Evolutionary conservation across 176 grass and related monocot genomes (phyloP), one percentile per base, ranked within the genome.

Genomic region (Alopecurus myosuroides): DNA sequence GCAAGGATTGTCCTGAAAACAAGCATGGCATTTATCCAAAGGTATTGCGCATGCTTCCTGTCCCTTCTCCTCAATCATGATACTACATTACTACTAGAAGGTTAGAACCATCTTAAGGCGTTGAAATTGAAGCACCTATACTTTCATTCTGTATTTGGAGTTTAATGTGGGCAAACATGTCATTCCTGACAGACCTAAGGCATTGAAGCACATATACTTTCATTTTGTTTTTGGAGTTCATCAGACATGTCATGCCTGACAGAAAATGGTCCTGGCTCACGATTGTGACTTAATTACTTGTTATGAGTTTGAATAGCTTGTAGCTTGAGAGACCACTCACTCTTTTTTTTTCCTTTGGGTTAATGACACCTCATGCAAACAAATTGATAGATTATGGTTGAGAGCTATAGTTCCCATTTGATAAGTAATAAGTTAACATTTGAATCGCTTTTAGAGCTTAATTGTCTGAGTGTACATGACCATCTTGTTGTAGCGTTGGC

Each of bases 1-100:
- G 95, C 76, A 94, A 94, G 65, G 81, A 98, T 80, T 98, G 97
- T 58, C 93, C 91, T 14, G 92, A 94, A 88, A 94, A 89, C 66
- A 89, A 79, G 29, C 89, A 95, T 72, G 97, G 93, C 76, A 95
- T 95, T 55, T 98, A 98, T 89, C 97, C 97, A 72, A 98, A 98
- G 93, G 93, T 98, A 87, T 56, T 82, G 52, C 55, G 11, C 33
- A 49, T 86, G 46, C 33, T 62, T 14, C 33, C 42, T 56, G 28
- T 25, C 8, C 50, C 41, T 77, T 81, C 23, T 40, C 20, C 49
- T 58, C 22, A 39, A 78, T 49, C 17, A 73, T 34, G 22, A 39
- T 82, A 20, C 31, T 50, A 65, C 18, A 17, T 31, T 82, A 20
- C 31, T 50, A 65, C 18, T 22, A 37, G 14, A 49, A 49, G 46